Evolutionary conservation across 345 rosid species (phyloP).

Genomic region (Alliaria petiolata): DNA sequence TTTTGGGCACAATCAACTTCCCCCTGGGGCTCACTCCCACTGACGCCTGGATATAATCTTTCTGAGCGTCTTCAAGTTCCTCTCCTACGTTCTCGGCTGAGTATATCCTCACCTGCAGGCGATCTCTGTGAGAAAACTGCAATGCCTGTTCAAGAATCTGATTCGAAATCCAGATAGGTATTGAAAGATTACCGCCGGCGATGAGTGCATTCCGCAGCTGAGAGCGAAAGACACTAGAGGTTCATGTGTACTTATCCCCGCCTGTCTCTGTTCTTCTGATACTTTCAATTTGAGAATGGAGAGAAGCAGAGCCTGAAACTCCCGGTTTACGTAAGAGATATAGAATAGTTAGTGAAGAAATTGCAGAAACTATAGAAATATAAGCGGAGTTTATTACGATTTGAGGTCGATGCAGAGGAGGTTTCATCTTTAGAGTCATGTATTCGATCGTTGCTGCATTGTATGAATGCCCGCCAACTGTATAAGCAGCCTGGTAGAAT

Average conservation of each 20-base stretch:
- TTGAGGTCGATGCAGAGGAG: conserved; percentile 84
- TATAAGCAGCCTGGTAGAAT: conserved; percentile 74
- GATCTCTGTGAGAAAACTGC: conserved; percentile 1
- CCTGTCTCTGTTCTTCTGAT: conserved; percentile 68
- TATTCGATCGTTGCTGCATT: conserved; percentile 79
- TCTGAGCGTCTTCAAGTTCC: conserved; percentile 80
- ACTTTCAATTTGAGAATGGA: conserved; percentile 77
- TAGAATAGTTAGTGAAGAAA: conserved; percentile 35
- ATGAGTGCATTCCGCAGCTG: conserved; percentile 87
- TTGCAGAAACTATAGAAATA: neutral
- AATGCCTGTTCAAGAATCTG: neutral
- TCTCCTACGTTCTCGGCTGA: conserved; percentile 58
- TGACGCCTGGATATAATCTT: conserved; percentile 69
- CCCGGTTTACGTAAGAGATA: conserved; percentile 42
- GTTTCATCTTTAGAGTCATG: conserved; percentile 74
- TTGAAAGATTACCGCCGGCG: conserved; percentile 63
- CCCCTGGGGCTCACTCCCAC: conserved; percentile 86
- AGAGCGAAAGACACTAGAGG: conserved; percentile 80
- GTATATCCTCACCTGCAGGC: conserved; percentile 68
- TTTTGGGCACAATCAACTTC: conserved; percentile 74
- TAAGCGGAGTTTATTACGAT: conserved; percentile 41
- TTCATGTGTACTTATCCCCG: conserved; percentile 50
- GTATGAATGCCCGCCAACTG: conserved; percentile 89
- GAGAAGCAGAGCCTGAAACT: conserved; percentile 74
- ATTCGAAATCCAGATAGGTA: neutral